A percentile compares a stretch with the other conserved stretches of the same genome.
Conservation (phyloP, 2,329 filamentous ascomycete species). For the Verticillium nonalfalfae region DNA sequence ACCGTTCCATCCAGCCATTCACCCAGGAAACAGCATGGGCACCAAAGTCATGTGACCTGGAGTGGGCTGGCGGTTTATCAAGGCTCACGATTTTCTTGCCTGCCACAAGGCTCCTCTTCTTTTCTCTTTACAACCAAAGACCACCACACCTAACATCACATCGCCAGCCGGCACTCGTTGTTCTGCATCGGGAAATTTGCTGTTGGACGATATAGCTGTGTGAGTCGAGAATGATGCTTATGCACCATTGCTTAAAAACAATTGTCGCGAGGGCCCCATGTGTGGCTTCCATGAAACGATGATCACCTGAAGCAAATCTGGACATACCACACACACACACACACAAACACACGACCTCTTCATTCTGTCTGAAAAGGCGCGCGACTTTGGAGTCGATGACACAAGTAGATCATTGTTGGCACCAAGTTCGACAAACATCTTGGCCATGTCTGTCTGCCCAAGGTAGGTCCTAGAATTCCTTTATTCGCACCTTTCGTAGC, state of each 20-base stretch:
- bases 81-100: neutral
- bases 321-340: constrained; percentile 33
- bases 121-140: constrained; percentile 29
- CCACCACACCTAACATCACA: constrained; percentile 32
- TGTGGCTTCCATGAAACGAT: constrained; percentile 59
- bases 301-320: constrained; percentile 61
- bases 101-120: constrained; percentile 17
- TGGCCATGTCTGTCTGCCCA: neutral
- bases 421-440: neutral
- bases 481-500: neutral
- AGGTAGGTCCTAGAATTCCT: neutral
- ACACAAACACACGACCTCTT: neutral
- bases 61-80: neutral
- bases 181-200: constrained; percentile 12
- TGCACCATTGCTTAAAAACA: constrained; percentile 58
- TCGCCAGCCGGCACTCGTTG: constrained; percentile 24
- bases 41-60: constrained; percentile 1
- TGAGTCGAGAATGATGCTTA: constrained; percentile 51
- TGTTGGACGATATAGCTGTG: constrained; percentile 42
- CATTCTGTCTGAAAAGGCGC: neutral
- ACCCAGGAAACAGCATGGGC: constrained; percentile 2
- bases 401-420: neutral
- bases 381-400: neutral
- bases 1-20: neutral
- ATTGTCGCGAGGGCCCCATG: constrained; percentile 62